Evolutionary conservation across 768 basidiomycete species (phyloP).

Genomic region (Psilocybe subaeruginosa): DNA sequence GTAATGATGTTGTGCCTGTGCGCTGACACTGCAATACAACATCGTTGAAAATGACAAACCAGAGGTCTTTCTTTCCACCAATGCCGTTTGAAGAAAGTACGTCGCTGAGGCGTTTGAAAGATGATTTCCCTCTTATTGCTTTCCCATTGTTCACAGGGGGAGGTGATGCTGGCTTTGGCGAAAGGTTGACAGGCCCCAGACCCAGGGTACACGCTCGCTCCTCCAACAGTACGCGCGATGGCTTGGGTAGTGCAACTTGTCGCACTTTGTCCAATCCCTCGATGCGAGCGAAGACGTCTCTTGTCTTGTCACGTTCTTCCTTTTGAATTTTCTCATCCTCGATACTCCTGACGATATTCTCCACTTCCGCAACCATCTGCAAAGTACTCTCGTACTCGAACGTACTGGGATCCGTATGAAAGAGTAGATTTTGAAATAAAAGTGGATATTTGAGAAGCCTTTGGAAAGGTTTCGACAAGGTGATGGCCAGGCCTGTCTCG

Average conservation of each 20-base stretch:
- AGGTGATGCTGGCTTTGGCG: conserved; percentile 41
- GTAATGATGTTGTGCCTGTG: conserved; percentile 85
- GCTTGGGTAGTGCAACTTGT: conserved; percentile 90
- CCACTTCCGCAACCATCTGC: conserved; percentile 96
- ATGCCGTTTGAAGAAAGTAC: conserved; percentile 69
- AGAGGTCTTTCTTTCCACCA: conserved; percentile 82
- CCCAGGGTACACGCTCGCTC: conserved; percentile 62
- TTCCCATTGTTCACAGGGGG: conserved; percentile 51
- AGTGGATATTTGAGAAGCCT: conserved; percentile 95
- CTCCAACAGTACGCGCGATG: conserved; percentile 84
- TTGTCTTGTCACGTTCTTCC: conserved; percentile 93
- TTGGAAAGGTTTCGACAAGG: conserved; percentile 96
- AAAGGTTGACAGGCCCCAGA: conserved; percentile 28
- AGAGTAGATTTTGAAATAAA: conserved; percentile 95
- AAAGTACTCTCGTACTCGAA: conserved; percentile 97
- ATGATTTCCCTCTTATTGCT: conserved; percentile 79
- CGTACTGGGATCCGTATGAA: conserved; percentile 95
- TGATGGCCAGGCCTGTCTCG: conserved; percentile 94
- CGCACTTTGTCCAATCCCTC: conserved; percentile 95
- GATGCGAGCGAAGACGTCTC: conserved; percentile 94
- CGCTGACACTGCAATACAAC: conserved; percentile 92
- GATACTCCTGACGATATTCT: conserved; percentile 93
- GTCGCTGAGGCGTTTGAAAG: conserved; percentile 88
- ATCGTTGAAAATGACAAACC: conserved; percentile 96
- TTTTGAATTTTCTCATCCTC: conserved; percentile 98